A percentile compares a stretch with the other conserved stretches of the same genome.
These are phyloP conservation scores for Hypoxylon perforatum DNA, from an alignment of 495 filamentous ascomycete genomes.

Conservation along the genomic window DNA sequence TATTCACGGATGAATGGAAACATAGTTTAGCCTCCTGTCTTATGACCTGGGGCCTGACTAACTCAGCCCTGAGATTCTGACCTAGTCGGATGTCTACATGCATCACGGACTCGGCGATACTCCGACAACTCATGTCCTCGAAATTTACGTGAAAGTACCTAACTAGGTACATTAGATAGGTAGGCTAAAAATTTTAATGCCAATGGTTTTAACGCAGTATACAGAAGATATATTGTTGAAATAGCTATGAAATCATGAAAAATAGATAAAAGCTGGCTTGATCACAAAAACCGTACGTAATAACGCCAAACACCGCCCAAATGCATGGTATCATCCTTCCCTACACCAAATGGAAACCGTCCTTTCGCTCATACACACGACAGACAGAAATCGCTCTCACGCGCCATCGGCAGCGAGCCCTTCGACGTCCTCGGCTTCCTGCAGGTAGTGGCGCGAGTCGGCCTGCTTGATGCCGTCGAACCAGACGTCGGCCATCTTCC, in stretches of 20 bases:
- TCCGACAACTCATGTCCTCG: too few species aligned
- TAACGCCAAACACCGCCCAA: constrained; percentile 14
- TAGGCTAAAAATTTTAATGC: too few species aligned
- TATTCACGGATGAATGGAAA: too few species aligned
- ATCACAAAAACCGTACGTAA: background rate
- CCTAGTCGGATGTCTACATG: too few species aligned
- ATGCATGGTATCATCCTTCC: constrained; percentile 6
- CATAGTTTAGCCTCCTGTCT: too few species aligned
- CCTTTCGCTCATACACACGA: background rate
- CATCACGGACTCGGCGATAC: too few species aligned
- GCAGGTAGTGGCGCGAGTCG: background rate
- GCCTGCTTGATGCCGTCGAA: constrained; percentile 54
- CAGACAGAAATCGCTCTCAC: background rate
- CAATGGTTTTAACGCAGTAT: too few species aligned
- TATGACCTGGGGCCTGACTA: too few species aligned
- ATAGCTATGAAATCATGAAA: background rate
- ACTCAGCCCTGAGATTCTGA: too few species aligned
- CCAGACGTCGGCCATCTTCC: constrained; percentile 66
- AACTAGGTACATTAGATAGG: too few species aligned
- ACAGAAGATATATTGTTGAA: background rate
- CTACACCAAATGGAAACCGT: too few species aligned
- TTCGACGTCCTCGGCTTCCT: constrained; percentile 11
- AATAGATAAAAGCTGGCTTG: background rate
- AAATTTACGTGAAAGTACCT: too few species aligned
- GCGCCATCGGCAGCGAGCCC: constrained; percentile 27